phyloP scores from a whole-genome alignment of 73 alveolate species.

The Paramecium primaurelia region DNA sequence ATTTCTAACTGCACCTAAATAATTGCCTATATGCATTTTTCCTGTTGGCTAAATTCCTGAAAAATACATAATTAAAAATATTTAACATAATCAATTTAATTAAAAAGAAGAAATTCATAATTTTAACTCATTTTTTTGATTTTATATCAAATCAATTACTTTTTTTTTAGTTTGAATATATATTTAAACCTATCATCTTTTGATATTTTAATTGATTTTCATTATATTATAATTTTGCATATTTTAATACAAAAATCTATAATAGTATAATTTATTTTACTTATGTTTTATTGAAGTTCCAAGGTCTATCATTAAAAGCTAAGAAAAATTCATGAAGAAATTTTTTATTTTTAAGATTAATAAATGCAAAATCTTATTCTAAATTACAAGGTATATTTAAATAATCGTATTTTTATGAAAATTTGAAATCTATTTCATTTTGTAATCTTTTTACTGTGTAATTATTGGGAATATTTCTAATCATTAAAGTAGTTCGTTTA shows the following conservation, averaged over 20 bases:
- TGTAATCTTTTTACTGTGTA: background rate
- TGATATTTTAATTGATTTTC: background rate
- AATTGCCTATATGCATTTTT: constrained; percentile 83
- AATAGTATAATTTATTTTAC: background rate
- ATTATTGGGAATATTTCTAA: constrained; percentile 18
- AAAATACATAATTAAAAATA: constrained; percentile 31
- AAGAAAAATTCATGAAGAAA: background rate
- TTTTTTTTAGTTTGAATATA: background rate
- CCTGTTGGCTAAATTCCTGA: constrained; percentile 95
- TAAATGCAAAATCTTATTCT: constrained; percentile 8
- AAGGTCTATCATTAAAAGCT: background rate
- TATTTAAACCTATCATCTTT: background rate
- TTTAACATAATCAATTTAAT: background rate
- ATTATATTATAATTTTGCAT: constrained; percentile 14
- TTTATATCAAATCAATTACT: background rate
- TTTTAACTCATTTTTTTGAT: background rate
- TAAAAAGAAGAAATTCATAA: background rate
- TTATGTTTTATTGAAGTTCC: background rate
- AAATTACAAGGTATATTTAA: background rate
- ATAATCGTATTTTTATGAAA: constrained; percentile 1
- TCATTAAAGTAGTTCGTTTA: constrained; percentile 37
- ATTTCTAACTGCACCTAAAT: constrained; percentile 86
- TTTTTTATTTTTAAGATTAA: background rate
- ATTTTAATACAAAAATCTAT: background rate
- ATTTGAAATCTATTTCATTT: background rate